A percentile compares a stretch with the other conserved stretches of the same genome.
phyloP scores from a whole-genome alignment of 768 basidiomycete species.

The Auricularia sp. region DNA sequence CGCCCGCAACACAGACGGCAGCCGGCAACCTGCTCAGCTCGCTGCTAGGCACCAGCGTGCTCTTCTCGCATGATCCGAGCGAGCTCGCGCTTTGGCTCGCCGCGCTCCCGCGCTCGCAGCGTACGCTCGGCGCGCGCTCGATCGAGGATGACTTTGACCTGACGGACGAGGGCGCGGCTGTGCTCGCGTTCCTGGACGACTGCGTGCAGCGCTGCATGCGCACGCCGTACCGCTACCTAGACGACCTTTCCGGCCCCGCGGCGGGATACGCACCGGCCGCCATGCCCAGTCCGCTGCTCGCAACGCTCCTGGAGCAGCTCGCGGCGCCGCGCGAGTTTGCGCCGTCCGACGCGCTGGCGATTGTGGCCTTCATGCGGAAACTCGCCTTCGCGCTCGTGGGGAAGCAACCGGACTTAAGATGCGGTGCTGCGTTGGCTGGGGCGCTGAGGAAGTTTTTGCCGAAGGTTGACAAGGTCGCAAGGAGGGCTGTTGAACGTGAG shows the following conservation, averaged over 20 bases:
- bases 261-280: constrained; percentile 4
- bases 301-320: constrained; percentile 73
- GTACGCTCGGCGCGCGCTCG: constrained; percentile 24
- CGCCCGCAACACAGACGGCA: constrained; percentile 38
- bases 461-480: constrained; percentile 19
- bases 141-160: constrained; percentile 41
- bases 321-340: constrained; percentile 37
- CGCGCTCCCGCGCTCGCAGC: constrained; percentile 42
- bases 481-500: constrained; percentile 35
- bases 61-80: constrained; percentile 67
- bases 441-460: constrained; percentile 27
- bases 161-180: constrained; percentile 43
- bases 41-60: constrained; percentile 57
- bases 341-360: constrained; percentile 54
- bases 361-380: constrained; percentile 54
- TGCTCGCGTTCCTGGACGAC: constrained; percentile 67
- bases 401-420: constrained; percentile 37
- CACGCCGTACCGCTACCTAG: constrained; percentile 79
- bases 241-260: constrained; percentile 41
- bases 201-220: constrained; percentile 74
- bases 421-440: constrained; percentile 27
- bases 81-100: constrained; percentile 71
- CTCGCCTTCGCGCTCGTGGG: constrained; percentile 47
- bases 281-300: constrained; percentile 59
- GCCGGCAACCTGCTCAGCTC: constrained; percentile 48